phyloP scores from a whole-genome alignment of 140 eudicot species.

The Senecio squalidus region DNA sequence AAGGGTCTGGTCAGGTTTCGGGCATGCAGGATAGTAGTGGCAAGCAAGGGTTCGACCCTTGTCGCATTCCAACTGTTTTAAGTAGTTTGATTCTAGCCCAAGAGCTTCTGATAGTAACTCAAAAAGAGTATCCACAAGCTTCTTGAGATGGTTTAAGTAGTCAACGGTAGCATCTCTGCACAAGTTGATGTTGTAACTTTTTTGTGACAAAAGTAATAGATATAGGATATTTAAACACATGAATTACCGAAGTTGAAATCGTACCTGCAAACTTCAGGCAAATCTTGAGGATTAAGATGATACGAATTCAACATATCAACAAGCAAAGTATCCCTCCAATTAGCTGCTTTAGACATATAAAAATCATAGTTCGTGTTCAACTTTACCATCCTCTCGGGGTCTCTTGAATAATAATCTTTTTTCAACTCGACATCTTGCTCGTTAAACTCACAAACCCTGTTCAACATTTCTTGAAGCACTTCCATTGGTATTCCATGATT shows the following conservation, averaged over 20 bases:
- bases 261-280: slow-evolving; percentile 19
- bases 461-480: slow-evolving; percentile 35
- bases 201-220: no score
- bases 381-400: slow-evolving; percentile 28
- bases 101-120: slow-evolving; percentile 47
- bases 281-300: no score
- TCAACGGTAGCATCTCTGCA: no score
- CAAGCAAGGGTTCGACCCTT: slow-evolving; percentile 18
- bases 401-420: slow-evolving; percentile 39
- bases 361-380: no score
- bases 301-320: slow-evolving; percentile 4
- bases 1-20: slow-evolving; percentile 48
- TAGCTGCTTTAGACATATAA: no score
- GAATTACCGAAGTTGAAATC: no score
- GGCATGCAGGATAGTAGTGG: slow-evolving; percentile 71
- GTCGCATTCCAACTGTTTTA: slow-evolving; percentile 27
- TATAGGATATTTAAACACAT: no score
- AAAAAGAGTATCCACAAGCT: slow-evolving; percentile 22
- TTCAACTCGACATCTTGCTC: slow-evolving; percentile 43
- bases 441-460: slow-evolving; percentile 34
- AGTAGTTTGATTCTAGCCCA: no score
- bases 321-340: no score
- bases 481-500: slow-evolving; percentile 45
- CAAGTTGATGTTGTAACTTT: no score
- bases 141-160: no score